These are phyloP conservation scores for Raffaelea ambrosiae DNA, from an alignment of 2,329 filamentous ascomycete species.

Conservation along the genomic window DNA sequence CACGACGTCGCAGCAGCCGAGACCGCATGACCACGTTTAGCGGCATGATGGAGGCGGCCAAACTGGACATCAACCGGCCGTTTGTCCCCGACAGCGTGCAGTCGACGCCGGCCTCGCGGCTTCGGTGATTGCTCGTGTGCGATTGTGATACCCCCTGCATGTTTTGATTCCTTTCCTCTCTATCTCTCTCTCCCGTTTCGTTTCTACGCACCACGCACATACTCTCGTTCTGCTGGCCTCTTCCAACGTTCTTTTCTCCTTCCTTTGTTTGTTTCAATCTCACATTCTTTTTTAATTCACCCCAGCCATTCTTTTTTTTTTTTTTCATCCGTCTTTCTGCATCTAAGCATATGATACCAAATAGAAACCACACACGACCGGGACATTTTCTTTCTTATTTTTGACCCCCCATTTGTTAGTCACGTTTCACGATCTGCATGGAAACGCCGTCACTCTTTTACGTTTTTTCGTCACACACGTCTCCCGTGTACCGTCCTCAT, in stretches of 20 bases:
- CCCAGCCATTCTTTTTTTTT: not conserved
- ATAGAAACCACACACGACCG: not conserved
- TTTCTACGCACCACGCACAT: too few relatives aligned
- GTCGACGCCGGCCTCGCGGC: conserved; percentile 6
- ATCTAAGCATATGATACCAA: not conserved
- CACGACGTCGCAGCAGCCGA: conserved; percentile 7
- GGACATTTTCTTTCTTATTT: too few relatives aligned
- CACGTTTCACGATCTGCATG: too few relatives aligned
- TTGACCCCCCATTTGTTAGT: too few relatives aligned
- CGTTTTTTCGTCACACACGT: too few relatives aligned
- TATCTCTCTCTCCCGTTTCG: too few relatives aligned
- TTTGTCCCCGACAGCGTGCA: conserved; percentile 26
- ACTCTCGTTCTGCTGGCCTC: not conserved
- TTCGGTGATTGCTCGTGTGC: conserved; percentile 1
- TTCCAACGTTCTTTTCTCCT: not conserved
- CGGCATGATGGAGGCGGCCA: conserved; percentile 42
- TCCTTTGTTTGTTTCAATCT: not conserved
- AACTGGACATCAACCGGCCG: conserved; percentile 30
- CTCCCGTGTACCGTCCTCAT: too few relatives aligned
- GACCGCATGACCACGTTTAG: conserved; percentile 38
- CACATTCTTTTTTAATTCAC: not conserved
- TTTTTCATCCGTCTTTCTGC: not conserved
- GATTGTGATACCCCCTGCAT: too few relatives aligned
- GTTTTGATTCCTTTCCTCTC: not conserved
- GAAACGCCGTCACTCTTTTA: too few relatives aligned